Base-by-base conservation (phyloP, 768 basidiomycete genomes). In the Sarcomyxa edulis region DNA sequence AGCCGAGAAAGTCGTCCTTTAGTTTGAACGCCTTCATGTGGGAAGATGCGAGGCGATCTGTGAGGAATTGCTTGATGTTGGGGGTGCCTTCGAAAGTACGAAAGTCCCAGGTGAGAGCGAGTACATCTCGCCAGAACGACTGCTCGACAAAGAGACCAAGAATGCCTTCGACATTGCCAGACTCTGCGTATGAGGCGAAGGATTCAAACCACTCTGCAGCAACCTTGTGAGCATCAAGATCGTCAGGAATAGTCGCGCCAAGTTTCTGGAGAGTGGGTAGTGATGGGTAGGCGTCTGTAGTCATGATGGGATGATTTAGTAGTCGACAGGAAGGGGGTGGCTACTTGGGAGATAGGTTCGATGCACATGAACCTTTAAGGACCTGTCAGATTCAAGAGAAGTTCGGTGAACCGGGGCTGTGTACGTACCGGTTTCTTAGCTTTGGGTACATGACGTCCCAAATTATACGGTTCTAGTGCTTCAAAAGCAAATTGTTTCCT, bases 31-130 rank as follows among this genome's bases (percentile, higher is more conserved):
- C 64, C 59, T 31, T 53, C 42, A 22, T 59, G 35, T 18, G 64
- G 1, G 42, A 32, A 2, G 30, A 27, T 1, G 57, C 40, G n/a
- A 74, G 58, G 25, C 65, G 65, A 23, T 65, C 64, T 1, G 43
- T 43, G 27, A 76, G 58, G 45, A 76, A 64, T 15, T 45, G 39
- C 11, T 35, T 54, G 48, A 77, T 66, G 14, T 59, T 47, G n/a
- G 52, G 36, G 14, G 43, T 49, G 1, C 63, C 61, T 5, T 55
- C 51, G 45, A 77, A 65, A 1, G 72, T 72, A 6, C 72, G 66
- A 45, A 81, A 65, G 48, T 72, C 64, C 66, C 70, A 76, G 1
- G 79, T 78, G 29, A 78, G 53, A 1, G 71, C 55, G 10, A 74
- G 49, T 21, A 70, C 59, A 48, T 80, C 78, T 15, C 72, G 61